A percentile compares a stretch with the other conserved stretches of the same genome.
Evolutionary conservation across 768 basidiomycete genomes (phyloP).

Genomic region (Lactarius tabidus): DNA sequence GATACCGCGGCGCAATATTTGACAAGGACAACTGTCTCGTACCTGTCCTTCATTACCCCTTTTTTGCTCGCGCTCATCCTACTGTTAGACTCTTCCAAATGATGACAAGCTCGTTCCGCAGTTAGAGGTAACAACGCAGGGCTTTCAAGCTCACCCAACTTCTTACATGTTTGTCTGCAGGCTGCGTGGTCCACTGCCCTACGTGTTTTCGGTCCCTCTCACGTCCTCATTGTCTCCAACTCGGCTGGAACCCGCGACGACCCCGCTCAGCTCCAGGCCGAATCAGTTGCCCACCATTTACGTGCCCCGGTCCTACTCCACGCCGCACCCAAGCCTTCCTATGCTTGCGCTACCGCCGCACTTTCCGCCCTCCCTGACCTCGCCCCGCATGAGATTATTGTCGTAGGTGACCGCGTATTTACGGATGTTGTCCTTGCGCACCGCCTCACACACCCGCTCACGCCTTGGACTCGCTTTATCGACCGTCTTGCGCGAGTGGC

Average conservation of each 20-base stretch:
- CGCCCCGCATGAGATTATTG: constrained; percentile 58
- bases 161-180: constrained; percentile 33
- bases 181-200: constrained; percentile 73
- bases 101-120: constrained; percentile 73
- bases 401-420: constrained; percentile 90
- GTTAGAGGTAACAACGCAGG: constrained; percentile 46
- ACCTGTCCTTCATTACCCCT: constrained; percentile 29
- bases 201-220: constrained; percentile 66
- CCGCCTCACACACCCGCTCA: constrained; percentile 46
- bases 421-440: constrained; percentile 89
- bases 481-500: constrained; percentile 3
- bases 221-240: constrained; percentile 91
- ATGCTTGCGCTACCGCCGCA: constrained; percentile 70
- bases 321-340: constrained; percentile 70
- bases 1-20: constrained; percentile 87
- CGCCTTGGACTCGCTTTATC: constrained; percentile 8
- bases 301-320: constrained; percentile 82
- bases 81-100: constrained; percentile 72
- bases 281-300: constrained; percentile 76
- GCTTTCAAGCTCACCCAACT: neutral
- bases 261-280: constrained; percentile 80
- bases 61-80: neutral
- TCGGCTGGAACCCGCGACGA: constrained; percentile 84
- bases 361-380: constrained; percentile 45
- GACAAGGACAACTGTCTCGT: constrained; percentile 99